Conservation (phyloP, 495 filamentous ascomycete genomes). For the Tuber umbilicatum region DNA sequence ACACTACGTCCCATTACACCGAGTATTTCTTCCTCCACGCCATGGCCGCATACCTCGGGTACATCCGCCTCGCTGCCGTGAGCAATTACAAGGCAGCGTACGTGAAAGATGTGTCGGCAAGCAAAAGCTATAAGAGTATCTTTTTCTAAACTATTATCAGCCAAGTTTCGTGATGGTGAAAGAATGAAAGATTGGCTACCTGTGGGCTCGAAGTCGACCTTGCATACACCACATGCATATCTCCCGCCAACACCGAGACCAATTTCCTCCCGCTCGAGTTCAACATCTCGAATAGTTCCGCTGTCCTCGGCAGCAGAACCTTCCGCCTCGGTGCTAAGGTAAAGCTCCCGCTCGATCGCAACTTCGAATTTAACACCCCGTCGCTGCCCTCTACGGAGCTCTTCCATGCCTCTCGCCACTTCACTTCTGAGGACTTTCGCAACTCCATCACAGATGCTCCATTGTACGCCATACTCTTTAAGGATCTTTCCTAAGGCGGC, state of each 20-base stretch:
- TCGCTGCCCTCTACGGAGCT: conserved; percentile 65
- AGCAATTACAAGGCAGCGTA: conserved; percentile 60
- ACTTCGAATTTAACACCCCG: conserved; percentile 87
- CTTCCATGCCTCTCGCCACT: conserved; percentile 74
- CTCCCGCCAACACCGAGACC: conserved; percentile 43
- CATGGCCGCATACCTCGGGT: conserved; percentile 29
- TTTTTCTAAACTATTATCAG: conserved; percentile 50
- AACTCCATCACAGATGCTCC: conserved; percentile 81
- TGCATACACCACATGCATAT: conserved; percentile 39
- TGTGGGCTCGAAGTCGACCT: conserved; percentile 31
- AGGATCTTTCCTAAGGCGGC: conserved; percentile 80
- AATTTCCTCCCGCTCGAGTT: conserved; percentile 33
- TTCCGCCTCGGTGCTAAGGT: conserved; percentile 15
- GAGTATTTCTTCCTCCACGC: conserved; percentile 29
- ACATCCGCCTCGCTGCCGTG: conserved; percentile 45
- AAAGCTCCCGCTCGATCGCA: conserved; percentile 37
- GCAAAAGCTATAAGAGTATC: conserved; percentile 84
- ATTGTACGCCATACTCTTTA: conserved; percentile 87
- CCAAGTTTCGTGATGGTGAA: conserved; percentile 2
- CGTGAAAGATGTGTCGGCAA: conserved; percentile 86
- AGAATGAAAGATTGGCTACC: conserved; percentile 49
- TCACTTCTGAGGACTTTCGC: conserved; percentile 80
- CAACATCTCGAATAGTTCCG: conserved; percentile 14
- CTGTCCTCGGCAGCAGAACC: conserved; percentile 17
- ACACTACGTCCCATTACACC: conserved; percentile 54